These are phyloP conservation scores for Pythium scleroteichum DNA, from an alignment of 352 stramenopile species.

Conservation along the genomic window DNA sequence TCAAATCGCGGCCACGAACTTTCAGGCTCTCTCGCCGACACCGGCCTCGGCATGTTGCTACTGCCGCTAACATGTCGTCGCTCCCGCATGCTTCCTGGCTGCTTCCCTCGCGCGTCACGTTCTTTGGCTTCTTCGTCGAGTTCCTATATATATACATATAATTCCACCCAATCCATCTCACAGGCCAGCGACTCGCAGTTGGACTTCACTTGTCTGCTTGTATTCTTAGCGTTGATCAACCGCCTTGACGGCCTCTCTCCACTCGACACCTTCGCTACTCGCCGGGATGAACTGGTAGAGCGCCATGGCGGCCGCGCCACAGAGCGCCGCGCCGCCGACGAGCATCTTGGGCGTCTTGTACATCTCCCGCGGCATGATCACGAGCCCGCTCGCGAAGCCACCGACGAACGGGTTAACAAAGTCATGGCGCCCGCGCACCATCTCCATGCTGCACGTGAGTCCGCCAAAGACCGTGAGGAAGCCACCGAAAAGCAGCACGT, in stretches of 20 bases:
- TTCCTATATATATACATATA: conserved; percentile 3
- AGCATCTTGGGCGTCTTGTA: conserved; percentile 42
- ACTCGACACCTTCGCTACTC: conserved; percentile 19
- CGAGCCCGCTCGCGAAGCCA: conserved; percentile 59
- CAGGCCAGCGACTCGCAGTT: neutral
- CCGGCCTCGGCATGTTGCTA: conserved; percentile 40
- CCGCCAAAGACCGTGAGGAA: conserved; percentile 79
- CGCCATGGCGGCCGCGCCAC: conserved; percentile 53
- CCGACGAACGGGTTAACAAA: conserved; percentile 69
- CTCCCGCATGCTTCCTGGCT: conserved; percentile 34
- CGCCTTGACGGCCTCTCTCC: neutral
- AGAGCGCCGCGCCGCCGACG: conserved; percentile 46
- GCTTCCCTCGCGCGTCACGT: neutral
- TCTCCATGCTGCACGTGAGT: conserved; percentile 71
- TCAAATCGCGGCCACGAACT: neutral
- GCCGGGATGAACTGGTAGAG: conserved; percentile 60
- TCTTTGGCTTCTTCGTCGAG: neutral
- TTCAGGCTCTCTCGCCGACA: conserved; percentile 5
- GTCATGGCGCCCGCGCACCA: conserved; percentile 53
- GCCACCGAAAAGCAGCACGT: conserved; percentile 66
- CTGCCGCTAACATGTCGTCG: conserved; percentile 54
- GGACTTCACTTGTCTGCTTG: neutral
- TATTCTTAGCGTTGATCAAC: conserved; percentile 1
- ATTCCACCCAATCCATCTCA: neutral
- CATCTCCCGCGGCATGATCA: conserved; percentile 48